phyloP scores from a whole-genome alignment of 768 basidiomycete species.

The Hygrocybe punicea region DNA sequence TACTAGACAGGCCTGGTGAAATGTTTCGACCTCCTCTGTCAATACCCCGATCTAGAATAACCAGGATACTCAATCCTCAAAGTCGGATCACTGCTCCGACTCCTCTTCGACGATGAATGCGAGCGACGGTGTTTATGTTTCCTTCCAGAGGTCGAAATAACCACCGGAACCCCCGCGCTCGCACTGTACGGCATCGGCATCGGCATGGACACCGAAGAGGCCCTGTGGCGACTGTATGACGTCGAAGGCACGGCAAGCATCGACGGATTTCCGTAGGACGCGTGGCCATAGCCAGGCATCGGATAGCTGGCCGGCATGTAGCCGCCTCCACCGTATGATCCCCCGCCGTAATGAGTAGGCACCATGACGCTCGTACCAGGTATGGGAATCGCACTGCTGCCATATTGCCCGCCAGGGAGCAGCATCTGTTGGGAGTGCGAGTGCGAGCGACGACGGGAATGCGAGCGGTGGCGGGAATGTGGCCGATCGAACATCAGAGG shows the following conservation, averaged over 20 bases:
- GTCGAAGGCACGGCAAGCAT: conserved; percentile 1
- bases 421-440: conserved; percentile 14
- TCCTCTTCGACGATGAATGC: not conserved
- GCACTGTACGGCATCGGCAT: conserved; percentile 4
- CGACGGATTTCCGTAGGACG: conserved; percentile 1
- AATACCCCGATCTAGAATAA: not conserved
- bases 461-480: conserved; percentile 35
- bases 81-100: not conserved
- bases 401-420: conserved; percentile 15
- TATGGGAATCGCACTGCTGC: conserved; percentile 9
- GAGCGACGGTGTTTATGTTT: conserved; percentile 6
- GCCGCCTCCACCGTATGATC: conserved; percentile 4
- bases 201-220: not conserved
- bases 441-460: conserved; percentile 25
- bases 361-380: not conserved
- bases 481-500: conserved; percentile 26
- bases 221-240: conserved; percentile 3
- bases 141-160: conserved; percentile 2
- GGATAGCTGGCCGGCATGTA: not conserved
- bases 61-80: not conserved
- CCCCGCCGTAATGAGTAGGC: not conserved
- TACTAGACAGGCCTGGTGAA: too few species aligned
- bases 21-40: not conserved
- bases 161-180: conserved; percentile 2
- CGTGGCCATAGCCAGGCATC: conserved; percentile 3